phyloP scores from a whole-genome alignment of 164 flowering plant genomes.

The Vitis cinerea region DNA sequence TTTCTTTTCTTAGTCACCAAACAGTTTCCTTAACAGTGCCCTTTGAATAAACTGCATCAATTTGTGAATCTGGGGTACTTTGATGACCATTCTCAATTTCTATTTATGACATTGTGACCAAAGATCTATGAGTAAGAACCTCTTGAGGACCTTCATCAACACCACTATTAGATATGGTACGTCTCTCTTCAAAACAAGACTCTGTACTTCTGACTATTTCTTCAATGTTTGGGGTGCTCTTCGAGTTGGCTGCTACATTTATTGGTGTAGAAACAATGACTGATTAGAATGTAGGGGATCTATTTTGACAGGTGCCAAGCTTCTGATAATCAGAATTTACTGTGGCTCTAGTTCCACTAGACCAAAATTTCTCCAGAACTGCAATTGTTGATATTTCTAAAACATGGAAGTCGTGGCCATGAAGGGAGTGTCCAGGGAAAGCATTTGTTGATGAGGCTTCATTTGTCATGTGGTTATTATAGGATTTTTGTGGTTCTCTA shows the following conservation, averaged over 20 bases:
- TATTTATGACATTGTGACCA: slow-evolving; percentile 35
- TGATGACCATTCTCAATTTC: slow-evolving; percentile 39
- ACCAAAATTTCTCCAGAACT: too few species aligned
- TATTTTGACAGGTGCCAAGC: too few species aligned
- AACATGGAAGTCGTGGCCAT: too few species aligned
- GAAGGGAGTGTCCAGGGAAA: background rate
- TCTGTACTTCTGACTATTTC: slow-evolving; percentile 19
- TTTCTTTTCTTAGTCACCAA: too few species aligned
- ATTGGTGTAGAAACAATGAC: too few species aligned
- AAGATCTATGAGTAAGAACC: slow-evolving; percentile 25
- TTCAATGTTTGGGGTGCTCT: slow-evolving; percentile 26
- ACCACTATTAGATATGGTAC: slow-evolving; percentile 10
- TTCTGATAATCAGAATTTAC: too few species aligned
- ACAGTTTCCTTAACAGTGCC: background rate
- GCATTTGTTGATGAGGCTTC: background rate
- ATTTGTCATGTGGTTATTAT: slow-evolving; percentile 18
- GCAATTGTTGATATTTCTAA: too few species aligned
- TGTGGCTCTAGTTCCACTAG: too few species aligned
- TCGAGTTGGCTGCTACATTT: slow-evolving; percentile 11
- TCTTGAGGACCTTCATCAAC: slow-evolving; percentile 25
- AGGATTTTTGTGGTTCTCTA: slow-evolving; percentile 26
- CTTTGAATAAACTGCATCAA: slow-evolving; percentile 30
- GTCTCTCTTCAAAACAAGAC: slow-evolving; percentile 29
- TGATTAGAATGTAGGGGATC: too few species aligned
- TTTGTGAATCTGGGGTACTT: slow-evolving; percentile 25